Evolutionary conservation across 331 rosid species (phyloP), one percentile per base, ranked within the genome.

Genomic region (Quercus lobata): DNA sequence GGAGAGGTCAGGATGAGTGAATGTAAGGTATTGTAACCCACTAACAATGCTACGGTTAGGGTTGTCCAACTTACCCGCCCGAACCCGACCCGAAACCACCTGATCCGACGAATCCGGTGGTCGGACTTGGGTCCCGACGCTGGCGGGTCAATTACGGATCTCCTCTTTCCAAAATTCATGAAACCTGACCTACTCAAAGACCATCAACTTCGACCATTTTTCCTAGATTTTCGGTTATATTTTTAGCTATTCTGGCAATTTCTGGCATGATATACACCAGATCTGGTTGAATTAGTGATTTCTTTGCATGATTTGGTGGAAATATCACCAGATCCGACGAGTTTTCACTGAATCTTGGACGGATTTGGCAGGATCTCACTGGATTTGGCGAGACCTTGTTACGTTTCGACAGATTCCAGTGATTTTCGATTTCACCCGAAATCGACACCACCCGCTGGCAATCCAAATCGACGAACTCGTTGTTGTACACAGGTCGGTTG

Each of bases 81-180:
- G 2, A 35, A 35, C 44, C 2, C 0, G 0, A 35, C 44, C 2
- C 0, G 0, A 0, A 35, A 35, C 2, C 10, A 6, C 9, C 0
- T 0, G 2, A 35, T 35, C 0, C 1, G 2, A 35, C 0, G 0
- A 7, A 35, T 35, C 2, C 0, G 2, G 0, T 0, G 0, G 0
- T 35, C 0, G 0, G 1, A 35, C 9, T 35, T 35, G 2, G 44
- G 44, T 35, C 44, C 0, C 9, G 2, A 35, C 2, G 0, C 2
- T 7, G 2, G 9, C 2, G 0, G 9, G 10, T 7, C 0, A 0
- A 7, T 7, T 35, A 7, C 0, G 2, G 10, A 35, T 35, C 44
- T 35, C 9, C 44, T 35, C 9, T 35, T 35, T 35, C 44, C 0
- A 7, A 35, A 35, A 35, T 9, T 0, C 0, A 8, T 34, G 41